Percentiles rank a stretch among this genome's conserved stretches.
phyloP scores from a whole-genome alignment of 768 basidiomycete species.

The Tylopilus subfusipes region DNA sequence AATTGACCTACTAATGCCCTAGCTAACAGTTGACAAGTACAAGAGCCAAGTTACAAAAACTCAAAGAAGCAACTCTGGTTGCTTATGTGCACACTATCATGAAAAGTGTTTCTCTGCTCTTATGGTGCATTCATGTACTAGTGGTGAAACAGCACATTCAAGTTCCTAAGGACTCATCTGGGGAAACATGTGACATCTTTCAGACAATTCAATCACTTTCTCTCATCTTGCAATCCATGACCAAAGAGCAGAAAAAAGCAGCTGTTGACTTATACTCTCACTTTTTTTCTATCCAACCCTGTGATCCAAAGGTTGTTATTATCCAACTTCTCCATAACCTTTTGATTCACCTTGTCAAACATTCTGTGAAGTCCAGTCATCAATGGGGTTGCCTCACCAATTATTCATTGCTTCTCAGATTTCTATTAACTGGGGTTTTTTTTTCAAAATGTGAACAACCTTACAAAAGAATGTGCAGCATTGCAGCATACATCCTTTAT shows the following conservation, averaged over 20 bases:
- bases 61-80: neutral
- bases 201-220: neutral
- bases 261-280: neutral
- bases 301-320: neutral
- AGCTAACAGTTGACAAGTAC: no score
- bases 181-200: neutral
- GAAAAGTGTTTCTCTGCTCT: neutral
- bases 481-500: neutral
- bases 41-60: neutral
- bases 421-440: neutral
- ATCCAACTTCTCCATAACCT: neutral
- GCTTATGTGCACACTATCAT: neutral
- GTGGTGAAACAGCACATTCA: no score
- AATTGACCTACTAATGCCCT: no score
- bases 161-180: neutral
- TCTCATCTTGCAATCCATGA: neutral
- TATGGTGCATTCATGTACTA: neutral
- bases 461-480: neutral
- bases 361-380: neutral
- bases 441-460: neutral
- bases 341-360: neutral
- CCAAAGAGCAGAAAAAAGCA: neutral
- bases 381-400: neutral
- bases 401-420: neutral
- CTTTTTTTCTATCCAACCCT: neutral